Percentiles rank a stretch among this genome's conserved stretches.
Evolutionary conservation across 768 basidiomycete genomes (phyloP).

Genomic region (Termitomyces sp.): DNA sequence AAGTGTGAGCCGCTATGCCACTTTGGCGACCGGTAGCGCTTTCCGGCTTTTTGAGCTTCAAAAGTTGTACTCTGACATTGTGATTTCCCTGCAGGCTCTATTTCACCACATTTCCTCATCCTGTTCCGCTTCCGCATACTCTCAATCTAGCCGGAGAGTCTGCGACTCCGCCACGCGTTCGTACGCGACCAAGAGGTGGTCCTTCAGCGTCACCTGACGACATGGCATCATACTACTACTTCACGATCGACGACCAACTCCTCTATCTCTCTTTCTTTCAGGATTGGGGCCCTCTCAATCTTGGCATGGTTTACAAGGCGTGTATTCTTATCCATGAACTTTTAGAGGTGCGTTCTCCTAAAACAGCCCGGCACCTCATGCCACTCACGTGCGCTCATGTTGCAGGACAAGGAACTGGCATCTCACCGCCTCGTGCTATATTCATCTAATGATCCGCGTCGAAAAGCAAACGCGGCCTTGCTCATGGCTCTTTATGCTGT

Average conservation of each 20-base stretch:
- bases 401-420: conserved; percentile 69
- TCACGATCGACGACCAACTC: conserved; percentile 90
- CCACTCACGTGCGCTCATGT: conserved; percentile 34
- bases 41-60: conserved; percentile 1
- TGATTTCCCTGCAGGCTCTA: conserved; percentile 54
- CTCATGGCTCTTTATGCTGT: conserved; percentile 92
- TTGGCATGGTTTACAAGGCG: conserved; percentile 91
- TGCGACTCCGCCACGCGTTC: conserved; percentile 56
- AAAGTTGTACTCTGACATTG: conserved; percentile 10
- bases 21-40: conserved; percentile 69
- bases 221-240: conserved; percentile 78
- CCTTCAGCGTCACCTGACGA: conserved; percentile 70
- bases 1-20: conserved; percentile 77
- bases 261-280: conserved; percentile 92
- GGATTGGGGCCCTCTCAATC: conserved; percentile 91
- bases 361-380: conserved; percentile 27
- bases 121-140: conserved; percentile 59
- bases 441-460: conserved; percentile 78
- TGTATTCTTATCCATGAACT: conserved; percentile 91
- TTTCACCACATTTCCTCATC: conserved; percentile 86
- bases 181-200: conserved; percentile 55
- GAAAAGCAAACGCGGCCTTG: conserved; percentile 93
- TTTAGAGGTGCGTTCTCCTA: conserved; percentile 57
- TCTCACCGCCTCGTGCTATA: conserved; percentile 84
- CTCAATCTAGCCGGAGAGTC: conserved; percentile 61